Conservation (phyloP, 129 eudicot genomes). For the carrot (Daucus carota) region DH1_v3.0 NC_030387.2:4157501-4158000, state of each 20-base stretch:
- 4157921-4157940: neutral
- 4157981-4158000: slow-evolving; percentile 74
- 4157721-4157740: neutral
- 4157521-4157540: neutral
- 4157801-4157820: neutral
- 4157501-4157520: neutral
- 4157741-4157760: neutral
- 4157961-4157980: neutral
- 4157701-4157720: neutral
- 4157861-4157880: neutral
- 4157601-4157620: neutral
- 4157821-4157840: neutral
- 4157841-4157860: neutral
- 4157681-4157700: neutral
- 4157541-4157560: neutral
- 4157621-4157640: neutral
- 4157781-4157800: neutral
- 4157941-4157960: neutral
- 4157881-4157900: neutral
- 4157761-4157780: neutral
- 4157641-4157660: neutral
- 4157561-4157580: neutral
- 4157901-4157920: neutral
- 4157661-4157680: neutral
- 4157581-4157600: neutral